A percentile compares a stretch with the other conserved stretches of the same genome.
These are phyloP conservation scores for Agrostemma githago DNA, from an alignment of 148 eudicot species.

Conservation along the genomic window DNA sequence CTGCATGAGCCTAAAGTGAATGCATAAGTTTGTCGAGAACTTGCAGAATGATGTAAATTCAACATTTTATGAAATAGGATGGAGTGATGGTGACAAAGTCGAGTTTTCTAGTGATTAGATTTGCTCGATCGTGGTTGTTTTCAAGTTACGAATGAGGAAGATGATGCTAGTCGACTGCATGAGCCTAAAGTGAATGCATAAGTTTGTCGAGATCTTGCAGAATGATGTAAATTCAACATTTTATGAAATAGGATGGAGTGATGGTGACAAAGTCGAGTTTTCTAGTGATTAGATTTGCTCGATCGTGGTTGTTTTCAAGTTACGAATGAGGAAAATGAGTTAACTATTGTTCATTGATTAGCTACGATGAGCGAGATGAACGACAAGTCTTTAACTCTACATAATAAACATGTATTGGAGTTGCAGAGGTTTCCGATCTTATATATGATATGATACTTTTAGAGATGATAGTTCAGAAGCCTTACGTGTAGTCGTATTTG, in stretches of 20 bases:
- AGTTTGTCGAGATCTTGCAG: background rate
- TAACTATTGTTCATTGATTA: background rate
- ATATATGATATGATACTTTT: background rate
- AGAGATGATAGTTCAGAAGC: background rate
- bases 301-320: background rate
- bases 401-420: background rate
- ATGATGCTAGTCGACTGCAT: background rate
- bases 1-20: background rate
- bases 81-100: background rate
- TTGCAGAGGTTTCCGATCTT: background rate
- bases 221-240: background rate
- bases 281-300: background rate
- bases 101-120: background rate
- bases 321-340: background rate
- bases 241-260: background rate
- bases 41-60: background rate
- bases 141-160: background rate
- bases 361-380: background rate
- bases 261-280: background rate
- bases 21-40: background rate
- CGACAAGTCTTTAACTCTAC: background rate
- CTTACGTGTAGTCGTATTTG: background rate
- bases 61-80: background rate
- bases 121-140: background rate
- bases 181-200: background rate